Evolutionary conservation across 2,329 filamentous ascomycete genomes (phyloP), one percentile per base, ranked within the genome.

Genomic region (Ophiocordyceps camponoti-rufipedis): DNA sequence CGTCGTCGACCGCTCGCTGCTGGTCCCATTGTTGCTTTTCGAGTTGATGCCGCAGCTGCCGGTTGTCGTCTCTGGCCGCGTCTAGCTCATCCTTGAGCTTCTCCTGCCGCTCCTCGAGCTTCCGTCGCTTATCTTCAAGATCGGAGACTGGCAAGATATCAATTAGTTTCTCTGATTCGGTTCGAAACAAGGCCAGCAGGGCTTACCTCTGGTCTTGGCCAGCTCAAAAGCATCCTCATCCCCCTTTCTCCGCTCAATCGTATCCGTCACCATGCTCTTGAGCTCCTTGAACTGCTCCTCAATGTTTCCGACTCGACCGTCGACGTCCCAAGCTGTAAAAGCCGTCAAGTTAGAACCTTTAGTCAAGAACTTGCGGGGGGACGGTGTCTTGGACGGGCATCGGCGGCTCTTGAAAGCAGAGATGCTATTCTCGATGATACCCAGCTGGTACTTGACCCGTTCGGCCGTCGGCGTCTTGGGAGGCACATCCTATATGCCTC

Each of bases 271-370:
- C 50, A 82, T 80, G 47, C 80, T 72, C 55, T 82, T 81, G 49
- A 96, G 69, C 48, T 73, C 69, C 43, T 74, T 71, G 57, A 86
- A 86, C 55, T 89, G 72, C 16, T 70, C 68, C 54, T 94, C 85
- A 64, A 95, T 80, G 48, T 78, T 74, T 50, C 80, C 78, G 52
- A 95, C 73, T 51, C 81, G 78, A 49, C 75, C 75, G 54, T 87
- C 80, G 52, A 87, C 78, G 59, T 95, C 86, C 73, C 82, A 89
- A 55, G 74, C 82, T 85, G 73, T 51, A 62, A 68, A 75, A 32
- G 59, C 62, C 54, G 67, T 71, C 52, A 74, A 65, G 71, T 85
- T 81, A 78, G 87, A 85, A 69, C 80, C 66, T 66, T 79, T 82
- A 52, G 73, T 80, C 55, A 89, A 68, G 67, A 72, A 88, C 1